phyloP scores from a whole-genome alignment of 148 eudicot species.

The Mesembryanthemum crystallinum region DNA sequence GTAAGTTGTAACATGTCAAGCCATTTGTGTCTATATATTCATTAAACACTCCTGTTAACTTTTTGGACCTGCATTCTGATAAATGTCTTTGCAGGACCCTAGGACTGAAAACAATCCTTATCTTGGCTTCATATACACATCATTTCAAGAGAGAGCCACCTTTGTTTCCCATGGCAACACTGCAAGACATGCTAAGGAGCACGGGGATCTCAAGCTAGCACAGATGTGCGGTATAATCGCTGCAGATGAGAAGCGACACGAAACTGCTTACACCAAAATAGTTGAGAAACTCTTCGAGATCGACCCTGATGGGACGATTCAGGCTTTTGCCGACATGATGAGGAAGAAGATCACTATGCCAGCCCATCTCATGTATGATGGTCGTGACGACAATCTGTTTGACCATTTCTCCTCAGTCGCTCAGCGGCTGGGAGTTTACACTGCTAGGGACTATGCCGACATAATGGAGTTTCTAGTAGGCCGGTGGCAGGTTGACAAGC shows the following conservation, averaged over 20 bases:
- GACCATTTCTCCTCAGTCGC: constrained; percentile 61
- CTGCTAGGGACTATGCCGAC: constrained; percentile 55
- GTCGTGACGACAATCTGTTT: constrained; percentile 48
- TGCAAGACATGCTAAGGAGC: constrained; percentile 55
- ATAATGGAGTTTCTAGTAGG: constrained; percentile 51
- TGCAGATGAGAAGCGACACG: constrained; percentile 68
- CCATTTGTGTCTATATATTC: not conserved
- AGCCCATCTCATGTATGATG: constrained; percentile 67
- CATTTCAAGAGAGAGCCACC: constrained; percentile 68
- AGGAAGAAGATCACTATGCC: constrained; percentile 70
- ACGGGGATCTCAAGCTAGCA: constrained; percentile 56
- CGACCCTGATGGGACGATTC: constrained; percentile 55
- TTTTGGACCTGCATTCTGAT: not conserved
- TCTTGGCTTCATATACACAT: constrained; percentile 59
- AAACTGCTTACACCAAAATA: constrained; percentile 60
- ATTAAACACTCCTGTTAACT: not conserved
- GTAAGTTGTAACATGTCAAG: not conserved
- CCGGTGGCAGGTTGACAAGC: constrained; percentile 45
- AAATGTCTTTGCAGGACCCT: constrained; percentile 40
- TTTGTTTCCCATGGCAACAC: constrained; percentile 70
- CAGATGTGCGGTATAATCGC: constrained; percentile 65
- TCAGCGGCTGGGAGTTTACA: constrained; percentile 55
- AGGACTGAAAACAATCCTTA: constrained; percentile 55
- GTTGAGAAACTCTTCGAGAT: constrained; percentile 63
- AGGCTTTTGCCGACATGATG: constrained; percentile 69